Conservation (phyloP, 257 asterid genomes). For the Cruciata laevipes region DNA sequence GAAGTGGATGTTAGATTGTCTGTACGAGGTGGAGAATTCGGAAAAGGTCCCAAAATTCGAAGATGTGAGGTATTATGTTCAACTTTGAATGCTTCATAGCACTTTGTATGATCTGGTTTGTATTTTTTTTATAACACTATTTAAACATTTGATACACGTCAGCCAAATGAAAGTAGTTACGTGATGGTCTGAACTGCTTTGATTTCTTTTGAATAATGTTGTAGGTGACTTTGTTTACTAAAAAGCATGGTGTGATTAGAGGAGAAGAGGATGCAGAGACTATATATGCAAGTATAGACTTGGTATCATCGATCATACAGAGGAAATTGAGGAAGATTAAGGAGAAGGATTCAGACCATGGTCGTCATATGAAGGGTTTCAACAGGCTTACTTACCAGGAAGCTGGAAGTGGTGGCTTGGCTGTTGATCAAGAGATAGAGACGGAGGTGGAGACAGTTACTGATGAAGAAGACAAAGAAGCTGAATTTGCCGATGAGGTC, state of each 20-base stretch:
- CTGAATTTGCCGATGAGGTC: constrained; percentile 51
- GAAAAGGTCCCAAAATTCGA: constrained; percentile 78
- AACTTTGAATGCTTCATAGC: not conserved
- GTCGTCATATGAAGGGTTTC: constrained; percentile 88
- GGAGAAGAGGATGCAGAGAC: constrained; percentile 87
- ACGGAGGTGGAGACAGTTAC: constrained; percentile 23
- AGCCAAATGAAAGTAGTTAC: too few relatives aligned
- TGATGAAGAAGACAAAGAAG: constrained; percentile 21
- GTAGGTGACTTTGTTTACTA: constrained; percentile 84
- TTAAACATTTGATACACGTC: too few relatives aligned
- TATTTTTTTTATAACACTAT: too few relatives aligned
- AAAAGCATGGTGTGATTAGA: constrained; percentile 83
- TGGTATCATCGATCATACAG: constrained; percentile 71
- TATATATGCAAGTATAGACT: constrained; percentile 65
- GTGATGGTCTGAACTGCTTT: too few relatives aligned
- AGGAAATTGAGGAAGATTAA: constrained; percentile 89
- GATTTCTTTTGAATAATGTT: too few relatives aligned
- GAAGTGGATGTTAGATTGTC: constrained; percentile 90
- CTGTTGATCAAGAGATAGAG: constrained; percentile 34
- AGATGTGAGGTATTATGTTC: constrained; percentile 63
- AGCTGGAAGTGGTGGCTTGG: constrained; percentile 18
- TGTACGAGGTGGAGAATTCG: constrained; percentile 82
- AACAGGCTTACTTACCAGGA: constrained; percentile 63
- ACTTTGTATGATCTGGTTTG: too few relatives aligned
- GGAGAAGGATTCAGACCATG: constrained; percentile 92